A percentile compares a stretch with the other conserved stretches of the same genome.
These are phyloP conservation scores for Pyrenophora graminea DNA, from an alignment of 2,329 filamentous ascomycete species.

Conservation along the genomic window DNA sequence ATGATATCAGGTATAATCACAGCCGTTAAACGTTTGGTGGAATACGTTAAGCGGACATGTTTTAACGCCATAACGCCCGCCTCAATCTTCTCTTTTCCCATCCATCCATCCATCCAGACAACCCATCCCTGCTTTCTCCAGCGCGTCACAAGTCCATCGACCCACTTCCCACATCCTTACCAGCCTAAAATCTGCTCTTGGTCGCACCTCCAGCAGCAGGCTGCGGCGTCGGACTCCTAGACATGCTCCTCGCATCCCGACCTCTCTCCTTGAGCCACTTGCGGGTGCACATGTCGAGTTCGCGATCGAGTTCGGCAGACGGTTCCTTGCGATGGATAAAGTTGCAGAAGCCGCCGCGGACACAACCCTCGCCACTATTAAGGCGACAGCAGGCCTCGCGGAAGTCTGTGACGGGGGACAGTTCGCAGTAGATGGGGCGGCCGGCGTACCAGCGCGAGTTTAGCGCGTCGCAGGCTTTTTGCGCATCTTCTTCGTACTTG, in stretches of 20 bases:
- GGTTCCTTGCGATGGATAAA: conserved; percentile 99
- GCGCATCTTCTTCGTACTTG: conserved; percentile 98
- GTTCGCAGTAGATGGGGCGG: conserved; percentile 95
- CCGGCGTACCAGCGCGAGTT: conserved; percentile 97
- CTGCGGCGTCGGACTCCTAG: conserved; percentile 83
- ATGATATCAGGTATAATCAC: no score
- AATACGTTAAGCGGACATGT: no score
- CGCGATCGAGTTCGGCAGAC: conserved; percentile 81
- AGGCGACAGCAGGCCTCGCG: conserved; percentile 94
- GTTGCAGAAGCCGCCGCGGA: conserved; percentile 96
- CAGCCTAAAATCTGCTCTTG: conserved; percentile 11
- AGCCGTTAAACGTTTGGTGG: no score
- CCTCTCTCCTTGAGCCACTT: conserved; percentile 92
- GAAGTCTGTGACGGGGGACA: conserved; percentile 96
- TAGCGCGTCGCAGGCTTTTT: conserved; percentile 89
- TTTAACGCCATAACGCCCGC: no score
- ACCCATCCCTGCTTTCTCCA: no score
- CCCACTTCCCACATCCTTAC: no score
- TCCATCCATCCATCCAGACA: no score
- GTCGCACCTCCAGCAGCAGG: conserved; percentile 48
- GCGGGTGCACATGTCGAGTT: conserved; percentile 86
- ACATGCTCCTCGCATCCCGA: conserved; percentile 79
- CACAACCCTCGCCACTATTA: conserved; percentile 93
- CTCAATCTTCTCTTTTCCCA: no score
- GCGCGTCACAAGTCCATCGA: no score